Evolutionary conservation across 352 stramenopile species (phyloP).

Genomic region (Pythium aphanidermatum): DNA sequence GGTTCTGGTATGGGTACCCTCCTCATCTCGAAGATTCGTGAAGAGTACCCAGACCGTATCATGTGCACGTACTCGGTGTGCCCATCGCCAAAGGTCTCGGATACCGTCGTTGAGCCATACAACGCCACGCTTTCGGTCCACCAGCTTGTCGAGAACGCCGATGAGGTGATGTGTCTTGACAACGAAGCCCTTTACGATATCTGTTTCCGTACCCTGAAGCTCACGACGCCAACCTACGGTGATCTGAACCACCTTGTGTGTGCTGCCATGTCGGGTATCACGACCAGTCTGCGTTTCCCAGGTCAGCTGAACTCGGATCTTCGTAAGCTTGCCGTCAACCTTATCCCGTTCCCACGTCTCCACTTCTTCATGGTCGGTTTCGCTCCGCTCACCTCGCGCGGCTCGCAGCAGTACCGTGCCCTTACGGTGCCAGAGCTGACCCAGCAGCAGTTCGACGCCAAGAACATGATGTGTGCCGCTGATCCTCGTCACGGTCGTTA

Average conservation of each 20-base stretch:
- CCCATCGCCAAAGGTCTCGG: slow-evolving; percentile 97
- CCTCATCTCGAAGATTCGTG: slow-evolving; percentile 97
- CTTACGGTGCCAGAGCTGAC: slow-evolving; percentile 98
- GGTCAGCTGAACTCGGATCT: slow-evolving; percentile 99
- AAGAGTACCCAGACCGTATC: slow-evolving; percentile 99
- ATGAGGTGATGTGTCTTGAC: slow-evolving; percentile 99
- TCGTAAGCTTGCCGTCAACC: slow-evolving; percentile 97
- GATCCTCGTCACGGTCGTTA: slow-evolving; percentile 99
- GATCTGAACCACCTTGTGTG: slow-evolving; percentile 99
- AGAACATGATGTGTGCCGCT: slow-evolving; percentile 99
- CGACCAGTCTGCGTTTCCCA: slow-evolving; percentile 97
- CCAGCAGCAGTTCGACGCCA: slow-evolving; percentile 98
- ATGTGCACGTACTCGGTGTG: slow-evolving; percentile 99
- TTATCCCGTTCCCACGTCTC: slow-evolving; percentile 98
- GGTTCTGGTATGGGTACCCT: slow-evolving; percentile 98
- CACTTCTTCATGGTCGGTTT: slow-evolving; percentile 99
- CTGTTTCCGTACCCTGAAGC: slow-evolving; percentile 99
- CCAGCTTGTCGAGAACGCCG: slow-evolving; percentile 99
- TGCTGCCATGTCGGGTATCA: slow-evolving; percentile 98
- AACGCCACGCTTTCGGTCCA: slow-evolving; percentile 99
- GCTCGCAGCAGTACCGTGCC: slow-evolving; percentile 97
- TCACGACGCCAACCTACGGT: slow-evolving; percentile 97
- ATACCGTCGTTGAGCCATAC: slow-evolving; percentile 99
- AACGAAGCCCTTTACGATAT: slow-evolving; percentile 99
- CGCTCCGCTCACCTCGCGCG: slow-evolving; percentile 93